Evolutionary conservation across 805 yeast species (phyloP), one percentile per base, ranked within the genome.

Genomic region (Saccharomyces jurei): DNA sequence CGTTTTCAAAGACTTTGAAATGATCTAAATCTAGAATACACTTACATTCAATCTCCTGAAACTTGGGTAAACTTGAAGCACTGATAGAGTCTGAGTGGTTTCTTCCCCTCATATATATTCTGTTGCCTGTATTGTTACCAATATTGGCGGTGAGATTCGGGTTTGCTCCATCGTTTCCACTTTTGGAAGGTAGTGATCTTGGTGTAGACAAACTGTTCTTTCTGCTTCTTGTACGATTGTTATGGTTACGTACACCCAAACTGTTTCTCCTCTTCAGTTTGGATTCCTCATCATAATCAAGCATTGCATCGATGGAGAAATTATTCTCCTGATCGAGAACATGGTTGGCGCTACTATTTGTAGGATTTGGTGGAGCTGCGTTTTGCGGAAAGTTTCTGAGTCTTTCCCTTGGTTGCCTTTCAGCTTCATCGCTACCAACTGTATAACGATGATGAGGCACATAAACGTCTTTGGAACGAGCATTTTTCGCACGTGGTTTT

Each of bases 1-100:
- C 70, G 51, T 66, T 62, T 41, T 64, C 63, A 51, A 54, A 66
- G 1, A 68, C 63, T 46, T 57, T 61, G 47, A 68, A 68, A 46
- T 57, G 61, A 8, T 63, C 70, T 2, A 57, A 57, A 41, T 61
- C 58, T 29, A 64, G 52, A 25, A 65, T 59, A 47, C 61, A 55
- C 27, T 60, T 59, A 0, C 57, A 44, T 10, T 56, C 61, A 36
- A 51, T 51, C 13, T 52, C 56, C 32, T 55, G 53, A 46, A 52
- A 32, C 27, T 54, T 52, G 4, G 56, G 52, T 36, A 58, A 51
- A 52, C 32, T 52, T 4, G 65, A 56, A 3, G 65, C 66, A 48
- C 65, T 60, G n/a, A 65, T 51, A 13, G 66, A 60, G 32, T 60
- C 68, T 2, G 69, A 63, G 54, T 63, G 65, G 22, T 50, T 47